Evolutionary conservation across 441 rosid species (phyloP), one percentile per base, ranked within the genome.

Genomic region (Gossypium lobatum): DNA sequence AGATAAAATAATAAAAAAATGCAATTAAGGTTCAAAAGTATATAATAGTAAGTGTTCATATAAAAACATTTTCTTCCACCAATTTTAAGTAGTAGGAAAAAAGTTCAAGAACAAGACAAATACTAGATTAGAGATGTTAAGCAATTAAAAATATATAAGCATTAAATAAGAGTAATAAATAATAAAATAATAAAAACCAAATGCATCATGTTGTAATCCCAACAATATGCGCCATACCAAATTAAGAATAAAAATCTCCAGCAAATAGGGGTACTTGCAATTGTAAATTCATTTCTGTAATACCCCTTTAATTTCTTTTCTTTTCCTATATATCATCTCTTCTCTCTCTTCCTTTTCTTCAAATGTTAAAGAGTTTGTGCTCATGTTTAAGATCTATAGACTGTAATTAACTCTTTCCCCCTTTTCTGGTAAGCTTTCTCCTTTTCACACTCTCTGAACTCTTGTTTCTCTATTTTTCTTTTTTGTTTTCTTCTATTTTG

Each of bases 341-440:
- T 71, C 76, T 78, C 84, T 71, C 58, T 77, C 88, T 46, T 81
- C 81, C 70, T 78, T 79, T 37, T 64, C 75, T 78, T 76, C 79
- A 63, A 59, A 66, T 73, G 65, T 81, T 81, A 70, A 31, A 31
- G 81, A 80, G 54, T 71, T 75, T 52, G 39, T 73, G 71, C 71
- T 11, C 57, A 62, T 79, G 78, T 72, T 20, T 70, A 63, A 70
- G 64, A 76, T 45, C 71, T 34, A 50, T 60, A 70, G 82, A 66
- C 66, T 64, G 26, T 85, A 57, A 53, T 8, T 17, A 54, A 18
- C 26, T 55, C 60, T 55, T 54, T 62, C 37, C 21, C 68, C 76
- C 77, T 58, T 65, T 54, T 37, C 70, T 64, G 83, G 88, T 78
- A 78, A 11, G 75, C 75, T 42, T 31, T 70, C 71, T 20, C 64